Base-by-base conservation (phyloP, 1,284 basidiomycete genomes). In the Ustilago bromivora region DNA sequence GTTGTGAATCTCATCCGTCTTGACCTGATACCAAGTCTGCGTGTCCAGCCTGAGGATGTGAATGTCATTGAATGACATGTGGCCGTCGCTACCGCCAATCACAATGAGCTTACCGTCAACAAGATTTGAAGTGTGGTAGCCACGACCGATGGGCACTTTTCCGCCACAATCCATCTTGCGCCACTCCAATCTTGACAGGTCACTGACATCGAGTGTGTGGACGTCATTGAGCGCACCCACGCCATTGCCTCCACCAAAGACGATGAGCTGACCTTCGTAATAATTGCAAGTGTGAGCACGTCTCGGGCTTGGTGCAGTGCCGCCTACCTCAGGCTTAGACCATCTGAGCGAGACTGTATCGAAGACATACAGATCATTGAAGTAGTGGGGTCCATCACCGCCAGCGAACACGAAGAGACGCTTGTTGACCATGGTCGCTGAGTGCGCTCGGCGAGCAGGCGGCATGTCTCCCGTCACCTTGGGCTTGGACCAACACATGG, bases 181-280 rank as follows among this genome's bases (percentile, higher is more conserved):
- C 90, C 93, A 93, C 92, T 66, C 88, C 88, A 89, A 92, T 87
- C 58, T 88, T 87, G 40, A 88, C 87, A n/a, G 87, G 82, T 60
- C 88, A n/a, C 86, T 84, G 0, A 93, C 90, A 72, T 96, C 94
- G 15, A 96, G 88, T 17, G 92, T 91, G 94, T 94, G 96, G 8
- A 96, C 88, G 84, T 97, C 95, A 82, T 95, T 94, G 71, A 97
- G 88, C 1, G 95, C 95, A 19, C 90, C 91, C 86, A 92, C 89
- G 0, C 95, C 95, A 72, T 95, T 96, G 3, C 95, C 95, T 23
- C 95, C 95, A 4, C 95, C 95, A 83, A 97, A 97, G 3, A 97
- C 88, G 88, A 93, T 93, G 0, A 97, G 89, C 81, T 90, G 92
- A 63, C 90, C 89, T 51, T 89, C 88, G 83, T 94, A 92, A 38